Percentiles rank a stretch among this genome's conserved stretches.
Conservation (phyloP, 257 asterid genomes). For the Solanum arcanum region DNA sequence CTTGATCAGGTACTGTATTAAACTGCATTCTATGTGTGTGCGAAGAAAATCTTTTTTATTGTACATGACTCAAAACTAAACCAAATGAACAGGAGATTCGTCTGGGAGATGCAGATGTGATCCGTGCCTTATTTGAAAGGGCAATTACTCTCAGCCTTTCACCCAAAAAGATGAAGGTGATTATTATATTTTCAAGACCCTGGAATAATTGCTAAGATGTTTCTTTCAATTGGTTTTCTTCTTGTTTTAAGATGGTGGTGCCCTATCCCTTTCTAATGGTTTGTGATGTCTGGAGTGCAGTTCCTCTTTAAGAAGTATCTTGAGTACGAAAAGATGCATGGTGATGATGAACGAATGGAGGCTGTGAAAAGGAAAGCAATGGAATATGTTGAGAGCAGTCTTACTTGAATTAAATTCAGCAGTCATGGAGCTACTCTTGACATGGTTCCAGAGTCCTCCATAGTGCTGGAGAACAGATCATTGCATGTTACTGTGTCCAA, state of each 20-base stretch:
- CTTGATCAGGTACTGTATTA: slow-evolving; percentile 61
- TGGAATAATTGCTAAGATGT: not conserved
- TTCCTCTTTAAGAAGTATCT: slow-evolving; percentile 80
- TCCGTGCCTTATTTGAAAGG: slow-evolving; percentile 86
- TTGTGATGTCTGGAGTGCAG: slow-evolving; percentile 27
- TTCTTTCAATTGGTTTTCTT: not conserved
- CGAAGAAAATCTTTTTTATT: not conserved
- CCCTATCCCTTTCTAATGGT: not conserved
- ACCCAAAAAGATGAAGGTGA: slow-evolving; percentile 86
- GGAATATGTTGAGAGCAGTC: slow-evolving; percentile 61
- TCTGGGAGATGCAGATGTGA: slow-evolving; percentile 57
- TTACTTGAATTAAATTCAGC: slow-evolving; percentile 17
- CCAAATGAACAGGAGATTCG: slow-evolving; percentile 62
- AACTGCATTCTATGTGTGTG: not conserved
- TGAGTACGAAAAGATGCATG: slow-evolving; percentile 55
- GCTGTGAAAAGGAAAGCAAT: slow-evolving; percentile 69
- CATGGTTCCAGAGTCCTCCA: not conserved
- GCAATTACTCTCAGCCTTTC: slow-evolving; percentile 78
- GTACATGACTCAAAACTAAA: slow-evolving; percentile 3
- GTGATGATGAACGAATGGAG: slow-evolving; percentile 52
- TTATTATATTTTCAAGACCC: not conserved
- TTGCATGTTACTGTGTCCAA: not conserved
- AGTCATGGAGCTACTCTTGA: not conserved
- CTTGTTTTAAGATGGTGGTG: not conserved
- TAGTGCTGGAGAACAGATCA: too few species aligned